Conservation (phyloP, 1,284 basidiomycete species). For the Boletus sp. region DNA sequence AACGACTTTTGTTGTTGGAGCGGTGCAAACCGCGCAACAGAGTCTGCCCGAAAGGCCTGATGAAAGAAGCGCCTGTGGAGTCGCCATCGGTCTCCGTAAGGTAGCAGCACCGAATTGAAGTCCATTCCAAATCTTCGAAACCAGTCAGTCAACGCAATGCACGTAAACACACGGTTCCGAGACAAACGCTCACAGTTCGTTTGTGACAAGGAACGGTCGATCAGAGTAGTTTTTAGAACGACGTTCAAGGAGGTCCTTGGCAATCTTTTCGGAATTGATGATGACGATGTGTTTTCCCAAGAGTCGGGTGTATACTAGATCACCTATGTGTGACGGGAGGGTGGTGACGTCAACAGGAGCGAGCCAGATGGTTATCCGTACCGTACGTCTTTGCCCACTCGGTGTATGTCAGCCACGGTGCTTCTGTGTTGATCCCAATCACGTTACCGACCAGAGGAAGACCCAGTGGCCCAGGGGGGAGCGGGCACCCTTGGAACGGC, state of each 20-base stretch:
- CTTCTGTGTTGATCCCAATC: conserved; percentile 18
- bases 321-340: conserved; percentile 17
- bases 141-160: neutral
- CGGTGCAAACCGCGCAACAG: conserved; percentile 8
- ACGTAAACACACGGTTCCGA: neutral
- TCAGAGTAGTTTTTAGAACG: conserved; percentile 23
- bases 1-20: conserved; percentile 17
- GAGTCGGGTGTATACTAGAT: conserved; percentile 18
- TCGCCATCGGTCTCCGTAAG: conserved; percentile 23
- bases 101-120: conserved; percentile 17
- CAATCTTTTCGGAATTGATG: conserved; percentile 24
- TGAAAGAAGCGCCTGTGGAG: conserved; percentile 30
- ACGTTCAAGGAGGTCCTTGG: conserved; percentile 27
- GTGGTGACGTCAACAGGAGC: neutral
- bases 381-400: conserved; percentile 25
- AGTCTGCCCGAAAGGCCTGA: conserved; percentile 15
- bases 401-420: conserved; percentile 23
- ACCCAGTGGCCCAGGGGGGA: conserved; percentile 22
- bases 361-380: neutral
- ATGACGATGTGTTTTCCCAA: conserved; percentile 26
- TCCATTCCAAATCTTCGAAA: conserved; percentile 18
- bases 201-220: conserved; percentile 18
- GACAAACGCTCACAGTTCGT: conserved; percentile 12
- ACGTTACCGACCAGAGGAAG: conserved; percentile 28
- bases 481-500: neutral